A percentile compares a stretch with the other conserved stretches of the same genome.
Conservation (phyloP, 2,329 filamentous ascomycete genomes). For the Fusarium foetens region DNA sequence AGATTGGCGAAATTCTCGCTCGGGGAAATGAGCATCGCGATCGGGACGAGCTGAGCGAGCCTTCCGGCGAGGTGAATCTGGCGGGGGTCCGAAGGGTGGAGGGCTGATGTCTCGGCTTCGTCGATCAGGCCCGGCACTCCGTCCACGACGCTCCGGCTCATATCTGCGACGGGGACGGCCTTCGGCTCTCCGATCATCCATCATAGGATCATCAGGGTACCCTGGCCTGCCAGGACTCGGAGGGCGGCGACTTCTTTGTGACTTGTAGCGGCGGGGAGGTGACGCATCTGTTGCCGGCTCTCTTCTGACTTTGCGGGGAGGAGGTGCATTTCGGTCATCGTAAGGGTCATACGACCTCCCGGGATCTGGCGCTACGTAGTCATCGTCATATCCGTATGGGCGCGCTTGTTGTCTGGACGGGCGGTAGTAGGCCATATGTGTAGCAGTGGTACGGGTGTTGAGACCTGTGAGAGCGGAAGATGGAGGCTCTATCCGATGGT, state of each 20-base stretch:
- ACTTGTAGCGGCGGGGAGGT: conserved; percentile 40
- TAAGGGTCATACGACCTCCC: conserved; percentile 36
- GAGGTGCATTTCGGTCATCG: conserved; percentile 20
- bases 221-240: conserved; percentile 29
- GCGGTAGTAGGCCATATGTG: conserved; percentile 42
- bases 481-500: background rate
- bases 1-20: conserved; percentile 12
- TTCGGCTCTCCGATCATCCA: conserved; percentile 14
- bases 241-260: conserved; percentile 34
- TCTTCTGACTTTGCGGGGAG: conserved; percentile 22
- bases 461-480: background rate
- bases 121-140: conserved; percentile 34
- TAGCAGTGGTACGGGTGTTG: background rate
- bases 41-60: conserved; percentile 31
- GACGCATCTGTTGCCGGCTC: conserved; percentile 15
- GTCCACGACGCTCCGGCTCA: conserved; percentile 38
- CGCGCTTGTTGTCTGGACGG: conserved; percentile 40
- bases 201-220: conserved; percentile 29
- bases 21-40: conserved; percentile 9
- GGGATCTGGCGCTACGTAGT: conserved; percentile 36
- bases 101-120: conserved; percentile 27
- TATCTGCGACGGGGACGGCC: conserved; percentile 15
- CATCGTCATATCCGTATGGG: conserved; percentile 41
- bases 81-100: conserved; percentile 29
- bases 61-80: conserved; percentile 34